Base-by-base conservation (phyloP, 2,329 filamentous ascomycete species). In the Nigrospora osmanthi region DNA sequence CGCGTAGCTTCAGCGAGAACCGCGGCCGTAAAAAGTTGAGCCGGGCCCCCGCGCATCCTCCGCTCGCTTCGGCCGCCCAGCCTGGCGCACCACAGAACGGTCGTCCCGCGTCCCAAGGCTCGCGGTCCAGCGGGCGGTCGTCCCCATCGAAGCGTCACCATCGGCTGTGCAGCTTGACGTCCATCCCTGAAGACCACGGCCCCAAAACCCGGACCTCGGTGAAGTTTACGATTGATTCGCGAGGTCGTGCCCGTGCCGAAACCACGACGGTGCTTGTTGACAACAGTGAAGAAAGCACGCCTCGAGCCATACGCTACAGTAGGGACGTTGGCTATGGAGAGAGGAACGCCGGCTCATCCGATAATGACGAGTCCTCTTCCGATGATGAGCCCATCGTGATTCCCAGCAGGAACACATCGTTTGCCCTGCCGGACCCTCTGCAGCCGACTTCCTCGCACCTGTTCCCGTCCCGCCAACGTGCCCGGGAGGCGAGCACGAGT, bases 351-450 rank as follows among this genome's bases (percentile, higher is more conserved):
- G 10, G 30, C 3, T 0, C 71, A 6, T 72, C 72, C 0, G 71
- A 66, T 6, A 66, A 75, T 30, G 72, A 73, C 39, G 72, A 73
- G 3, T 81, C 77, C 1, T 81, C 78, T 0, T 73, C 72, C 4
- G 80, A 84, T 49, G 80, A 83, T 44, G 80, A 83, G 46, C 78
- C 77, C 12, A 83, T 83, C 48, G 71, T 83, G 41, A 78, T 84
- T 35, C 79, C 80, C 30, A 82, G 78, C 57, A 70, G 78, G 37
- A 77, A 71, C 48, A 68, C 68, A 4, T 82, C 79, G 1, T 83
- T 81, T 58, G 73, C 71, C 2, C 60, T 80, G 9, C 76, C 76
- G 0, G 74, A 78, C 44, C 73, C 76, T 7, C 23, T 31, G 13
- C 34, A 12, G 34, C 34, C 34, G 12, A n/a, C 12, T 6, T 35